phyloP scores from a whole-genome alignment of 345 rosid species.

The Citropsis articulata region DNA sequence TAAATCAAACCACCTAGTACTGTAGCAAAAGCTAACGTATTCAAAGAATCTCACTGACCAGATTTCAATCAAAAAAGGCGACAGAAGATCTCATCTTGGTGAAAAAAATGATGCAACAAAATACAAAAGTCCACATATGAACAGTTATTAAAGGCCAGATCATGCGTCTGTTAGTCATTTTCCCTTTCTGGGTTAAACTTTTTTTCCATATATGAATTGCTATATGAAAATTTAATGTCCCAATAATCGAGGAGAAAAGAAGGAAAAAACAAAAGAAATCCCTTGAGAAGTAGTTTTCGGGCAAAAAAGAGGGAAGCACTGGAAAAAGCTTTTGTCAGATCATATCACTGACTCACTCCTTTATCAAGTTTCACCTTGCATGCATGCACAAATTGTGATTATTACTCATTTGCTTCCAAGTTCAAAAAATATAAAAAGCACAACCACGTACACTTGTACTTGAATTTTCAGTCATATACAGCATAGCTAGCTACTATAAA shows the following conservation, averaged over 20 bases:
- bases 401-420: slow-evolving; percentile 8
- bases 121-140: slow-evolving; percentile 7
- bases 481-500: not conserved
- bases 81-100: not conserved
- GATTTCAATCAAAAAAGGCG: not conserved
- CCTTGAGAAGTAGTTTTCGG: slow-evolving; percentile 8
- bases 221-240: not conserved
- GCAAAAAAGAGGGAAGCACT: not conserved
- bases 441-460: not conserved
- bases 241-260: slow-evolving; percentile 2
- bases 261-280: not conserved
- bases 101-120: slow-evolving; percentile 8
- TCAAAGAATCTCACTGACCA: not conserved
- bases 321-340: not conserved
- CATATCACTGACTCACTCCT: not conserved
- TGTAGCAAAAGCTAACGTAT: not conserved
- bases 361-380: not conserved
- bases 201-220: no score
- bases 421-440: not conserved
- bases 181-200: not conserved
- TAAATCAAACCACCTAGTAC: not conserved
- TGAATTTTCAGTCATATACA: not conserved
- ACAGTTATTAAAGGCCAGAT: not conserved
- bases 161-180: not conserved
- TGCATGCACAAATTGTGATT: not conserved